Conservation (phyloP, 768 basidiomycete genomes). For the Pleurotus tuoliensis region DNA sequence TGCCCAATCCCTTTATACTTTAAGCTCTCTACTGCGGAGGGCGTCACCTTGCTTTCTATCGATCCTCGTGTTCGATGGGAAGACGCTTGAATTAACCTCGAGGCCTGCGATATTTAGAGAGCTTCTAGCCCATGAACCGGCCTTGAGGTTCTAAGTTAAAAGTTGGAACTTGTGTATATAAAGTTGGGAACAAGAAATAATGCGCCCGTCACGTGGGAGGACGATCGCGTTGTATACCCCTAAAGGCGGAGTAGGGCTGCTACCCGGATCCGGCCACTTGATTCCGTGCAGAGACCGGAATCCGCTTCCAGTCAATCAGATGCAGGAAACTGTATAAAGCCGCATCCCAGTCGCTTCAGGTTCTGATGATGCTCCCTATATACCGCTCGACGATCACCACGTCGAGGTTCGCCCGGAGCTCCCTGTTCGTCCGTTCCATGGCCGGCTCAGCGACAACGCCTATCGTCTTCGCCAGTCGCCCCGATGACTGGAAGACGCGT, state of each 20-base stretch:
- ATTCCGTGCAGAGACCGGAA: background rate
- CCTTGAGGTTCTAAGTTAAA: background rate
- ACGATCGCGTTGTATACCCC: background rate
- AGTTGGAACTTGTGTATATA: background rate
- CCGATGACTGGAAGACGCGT: slow-evolving; percentile 64
- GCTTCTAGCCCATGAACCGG: too few relatives aligned
- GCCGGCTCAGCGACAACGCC: background rate
- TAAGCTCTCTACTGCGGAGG: too few relatives aligned
- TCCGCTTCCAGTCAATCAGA: background rate
- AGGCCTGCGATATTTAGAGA: too few relatives aligned
- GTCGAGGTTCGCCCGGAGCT: background rate
- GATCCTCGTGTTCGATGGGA: too few relatives aligned
- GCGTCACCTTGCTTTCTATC: too few relatives aligned
- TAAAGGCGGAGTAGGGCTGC: too few relatives aligned
- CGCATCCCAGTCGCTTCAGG: background rate
- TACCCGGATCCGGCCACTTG: background rate
- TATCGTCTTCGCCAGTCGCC: slow-evolving; percentile 23
- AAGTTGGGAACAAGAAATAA: background rate
- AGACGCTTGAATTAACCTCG: too few relatives aligned
- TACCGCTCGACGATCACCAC: background rate
- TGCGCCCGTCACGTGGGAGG: background rate
- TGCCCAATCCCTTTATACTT: too few relatives aligned
- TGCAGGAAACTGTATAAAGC: background rate
- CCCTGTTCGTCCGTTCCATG: background rate
- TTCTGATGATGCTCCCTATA: background rate